Percentiles rank a stretch among this genome's conserved stretches.
These are phyloP conservation scores for Dryadomyces quercivorus DNA, from an alignment of 2,329 filamentous ascomycete genomes.

Conservation along the genomic window DNA sequence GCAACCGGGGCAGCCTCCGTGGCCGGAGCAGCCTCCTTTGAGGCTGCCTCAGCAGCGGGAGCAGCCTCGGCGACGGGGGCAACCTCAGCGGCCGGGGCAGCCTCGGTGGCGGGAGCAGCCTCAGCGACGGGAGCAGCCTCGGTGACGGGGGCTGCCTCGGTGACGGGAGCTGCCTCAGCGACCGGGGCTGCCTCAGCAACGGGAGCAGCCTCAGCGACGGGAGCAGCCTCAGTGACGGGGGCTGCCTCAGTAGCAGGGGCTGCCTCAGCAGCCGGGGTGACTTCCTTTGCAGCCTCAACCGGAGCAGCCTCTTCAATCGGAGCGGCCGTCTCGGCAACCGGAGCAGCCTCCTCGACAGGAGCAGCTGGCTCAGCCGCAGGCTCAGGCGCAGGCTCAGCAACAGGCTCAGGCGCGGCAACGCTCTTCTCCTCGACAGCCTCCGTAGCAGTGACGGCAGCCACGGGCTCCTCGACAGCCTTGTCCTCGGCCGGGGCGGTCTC, in stretches of 20 bases:
- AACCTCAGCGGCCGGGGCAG: slow-evolving; percentile 15
- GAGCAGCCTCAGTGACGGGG: slow-evolving; percentile 16
- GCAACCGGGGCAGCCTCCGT: slow-evolving; percentile 11
- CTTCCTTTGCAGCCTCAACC: too few species aligned
- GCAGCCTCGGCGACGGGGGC: slow-evolving; percentile 17
- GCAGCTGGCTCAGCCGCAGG: background rate
- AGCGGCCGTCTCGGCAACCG: slow-evolving; percentile 12
- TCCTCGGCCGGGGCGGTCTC: slow-evolving; percentile 25
- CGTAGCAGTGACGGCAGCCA: slow-evolving; percentile 16
- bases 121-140: slow-evolving; percentile 12
- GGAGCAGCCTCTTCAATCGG: background rate
- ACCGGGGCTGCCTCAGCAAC: slow-evolving; percentile 11
- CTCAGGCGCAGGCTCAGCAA: slow-evolving; percentile 57
- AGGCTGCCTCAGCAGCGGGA: slow-evolving; percentile 21
- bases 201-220: slow-evolving; percentile 19
- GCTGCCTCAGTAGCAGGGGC: too few species aligned
- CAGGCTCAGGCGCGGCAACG: slow-evolving; percentile 59
- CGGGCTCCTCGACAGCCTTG: slow-evolving; percentile 19
- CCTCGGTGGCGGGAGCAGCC: slow-evolving; percentile 25
- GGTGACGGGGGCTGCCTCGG: slow-evolving; percentile 23
- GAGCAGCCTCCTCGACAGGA: too few species aligned
- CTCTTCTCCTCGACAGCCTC: slow-evolving; percentile 65
- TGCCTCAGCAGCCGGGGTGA: too few species aligned
- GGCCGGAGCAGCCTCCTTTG: background rate
- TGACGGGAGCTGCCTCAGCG: background rate